Percentiles rank a stretch among this genome's conserved stretches.
phyloP scores from a whole-genome alignment of 352 stramenopile genomes.

The Phytophthora pistaciae region DNA sequence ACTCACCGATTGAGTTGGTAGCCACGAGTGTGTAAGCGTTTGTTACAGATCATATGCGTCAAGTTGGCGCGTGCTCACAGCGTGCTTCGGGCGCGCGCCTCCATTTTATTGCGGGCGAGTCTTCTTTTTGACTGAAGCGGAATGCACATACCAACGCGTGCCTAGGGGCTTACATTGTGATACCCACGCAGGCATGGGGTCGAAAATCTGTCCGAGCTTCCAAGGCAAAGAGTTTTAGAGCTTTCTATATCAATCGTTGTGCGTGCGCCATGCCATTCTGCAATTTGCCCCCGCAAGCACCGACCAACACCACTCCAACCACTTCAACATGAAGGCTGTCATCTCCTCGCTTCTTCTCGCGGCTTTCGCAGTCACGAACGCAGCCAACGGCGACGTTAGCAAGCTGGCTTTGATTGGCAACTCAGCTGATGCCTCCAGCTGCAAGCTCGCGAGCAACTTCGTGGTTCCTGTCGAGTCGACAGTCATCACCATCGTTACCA shows the following conservation, averaged over 20 bases:
- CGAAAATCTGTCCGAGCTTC: background rate
- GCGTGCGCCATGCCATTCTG: slow-evolving; percentile 7
- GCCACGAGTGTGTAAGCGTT: background rate
- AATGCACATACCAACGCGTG: background rate
- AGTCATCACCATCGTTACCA: background rate
- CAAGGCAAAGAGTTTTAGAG: background rate
- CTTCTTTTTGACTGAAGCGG: no score
- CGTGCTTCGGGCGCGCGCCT: background rate
- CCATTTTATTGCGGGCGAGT: background rate
- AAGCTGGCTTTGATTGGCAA: slow-evolving; percentile 3
- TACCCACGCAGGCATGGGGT: no score
- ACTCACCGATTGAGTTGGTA: no score
- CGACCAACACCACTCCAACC: background rate
- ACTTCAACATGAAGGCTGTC: slow-evolving; percentile 27
- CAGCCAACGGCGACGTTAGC: slow-evolving; percentile 16
- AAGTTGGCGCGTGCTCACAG: slow-evolving; percentile 11
- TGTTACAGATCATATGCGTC: slow-evolving; percentile 18
- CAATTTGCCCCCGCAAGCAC: slow-evolving; percentile 12
- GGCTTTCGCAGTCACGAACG: slow-evolving; percentile 8
- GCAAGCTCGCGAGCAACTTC: slow-evolving; percentile 12
- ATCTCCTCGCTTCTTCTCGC: slow-evolving; percentile 12
- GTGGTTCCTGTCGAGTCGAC: slow-evolving; percentile 18
- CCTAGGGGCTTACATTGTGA: background rate
- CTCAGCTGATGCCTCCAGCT: slow-evolving; percentile 3
- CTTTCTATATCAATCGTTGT: background rate